These are phyloP conservation scores for Xylaria sp. DNA, from an alignment of 2,329 filamentous ascomycete species.

Conservation along the genomic window DNA sequence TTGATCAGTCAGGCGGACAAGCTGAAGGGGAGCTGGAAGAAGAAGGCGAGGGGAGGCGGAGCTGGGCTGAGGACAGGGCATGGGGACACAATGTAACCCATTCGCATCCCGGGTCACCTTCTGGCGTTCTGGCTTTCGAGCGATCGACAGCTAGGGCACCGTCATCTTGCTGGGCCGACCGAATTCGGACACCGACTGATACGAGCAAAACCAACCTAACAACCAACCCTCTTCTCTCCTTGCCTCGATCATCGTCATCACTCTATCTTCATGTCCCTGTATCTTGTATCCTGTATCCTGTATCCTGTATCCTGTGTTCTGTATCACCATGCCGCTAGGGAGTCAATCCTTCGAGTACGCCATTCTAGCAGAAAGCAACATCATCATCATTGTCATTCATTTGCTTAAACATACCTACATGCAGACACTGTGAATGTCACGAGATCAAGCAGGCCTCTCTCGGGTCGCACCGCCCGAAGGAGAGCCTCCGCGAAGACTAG, in stretches of 20 bases:
- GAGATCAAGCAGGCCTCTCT: constrained; percentile 15
- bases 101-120: constrained; percentile 32
- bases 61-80: constrained; percentile 33
- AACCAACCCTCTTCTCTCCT: background rate
- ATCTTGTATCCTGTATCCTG: no score
- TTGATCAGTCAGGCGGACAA: constrained; percentile 26
- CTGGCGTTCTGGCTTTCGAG: constrained; percentile 10
- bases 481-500: constrained; percentile 23
- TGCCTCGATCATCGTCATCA: constrained; percentile 17
- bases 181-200: constrained; percentile 38
- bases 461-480: constrained; percentile 33
- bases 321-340: background rate
- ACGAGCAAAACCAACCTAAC: constrained; percentile 18
- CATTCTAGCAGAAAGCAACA: constrained; percentile 1
- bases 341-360: constrained; percentile 20
- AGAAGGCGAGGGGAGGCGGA: constrained; percentile 34
- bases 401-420: background rate
- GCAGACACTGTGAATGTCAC: constrained; percentile 9
- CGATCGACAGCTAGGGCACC: constrained; percentile 28
- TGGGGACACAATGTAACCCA: constrained; percentile 30
- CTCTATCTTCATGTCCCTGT: constrained; percentile 2
- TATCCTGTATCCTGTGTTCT: no score
- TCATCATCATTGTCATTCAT: constrained; percentile 4
- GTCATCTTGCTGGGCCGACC: constrained; percentile 22
- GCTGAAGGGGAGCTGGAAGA: constrained; percentile 36